A percentile compares a stretch with the other conserved stretches of the same genome.
Evolutionary conservation across 106 monocot species (phyloP).

Genomic region (Dioscorea alata): DNA sequence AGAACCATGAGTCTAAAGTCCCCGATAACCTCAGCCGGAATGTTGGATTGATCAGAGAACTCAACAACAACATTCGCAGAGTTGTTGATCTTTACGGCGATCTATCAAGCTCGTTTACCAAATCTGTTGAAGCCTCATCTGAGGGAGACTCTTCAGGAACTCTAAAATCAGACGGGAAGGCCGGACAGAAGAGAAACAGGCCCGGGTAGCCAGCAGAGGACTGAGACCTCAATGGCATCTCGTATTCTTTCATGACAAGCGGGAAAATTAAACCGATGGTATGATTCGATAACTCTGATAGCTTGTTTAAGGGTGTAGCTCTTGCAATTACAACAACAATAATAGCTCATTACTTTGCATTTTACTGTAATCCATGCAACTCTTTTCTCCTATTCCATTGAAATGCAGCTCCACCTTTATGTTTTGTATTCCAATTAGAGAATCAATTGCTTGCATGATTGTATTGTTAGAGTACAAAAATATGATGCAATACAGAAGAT

Average conservation of each 20-base stretch:
- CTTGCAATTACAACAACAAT: no score
- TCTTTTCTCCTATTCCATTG: no score
- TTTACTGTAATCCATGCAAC: no score
- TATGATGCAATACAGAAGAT: no score
- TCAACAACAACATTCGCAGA: constrained; percentile 54
- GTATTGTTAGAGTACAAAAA: no score
- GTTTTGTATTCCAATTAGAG: no score
- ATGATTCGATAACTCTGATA: constrained; percentile 1
- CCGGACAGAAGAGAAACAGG: constrained; percentile 37
- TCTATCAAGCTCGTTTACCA: constrained; percentile 33
- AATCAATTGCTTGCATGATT: no score
- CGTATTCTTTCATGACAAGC: not conserved
- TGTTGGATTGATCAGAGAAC: constrained; percentile 40
- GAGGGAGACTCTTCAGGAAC: constrained; percentile 32
- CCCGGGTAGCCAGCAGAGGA: constrained; percentile 6
- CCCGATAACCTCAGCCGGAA: constrained; percentile 42
- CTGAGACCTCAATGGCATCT: not conserved
- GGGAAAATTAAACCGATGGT: not conserved
- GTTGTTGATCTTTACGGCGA: constrained; percentile 51
- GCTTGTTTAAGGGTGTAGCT: not conserved
- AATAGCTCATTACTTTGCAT: no score
- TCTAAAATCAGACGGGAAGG: constrained; percentile 33
- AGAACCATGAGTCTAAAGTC: constrained; percentile 49
- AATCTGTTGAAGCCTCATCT: constrained; percentile 20
- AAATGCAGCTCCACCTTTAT: no score